Conservation (phyloP, 2,329 filamentous ascomycete genomes). For the Calonectria multiphialidica region DNA sequence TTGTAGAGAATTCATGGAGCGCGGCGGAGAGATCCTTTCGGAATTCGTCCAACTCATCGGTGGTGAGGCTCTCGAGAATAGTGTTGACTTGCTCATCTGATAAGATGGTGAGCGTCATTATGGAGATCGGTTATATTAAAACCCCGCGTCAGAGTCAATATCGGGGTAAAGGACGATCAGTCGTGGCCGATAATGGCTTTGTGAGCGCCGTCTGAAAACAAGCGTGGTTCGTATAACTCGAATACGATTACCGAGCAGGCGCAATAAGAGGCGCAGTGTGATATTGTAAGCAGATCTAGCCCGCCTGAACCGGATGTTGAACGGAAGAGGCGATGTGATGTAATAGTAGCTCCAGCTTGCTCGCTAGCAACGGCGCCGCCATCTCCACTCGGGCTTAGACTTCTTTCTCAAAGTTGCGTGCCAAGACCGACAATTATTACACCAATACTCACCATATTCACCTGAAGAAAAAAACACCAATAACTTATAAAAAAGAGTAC, state of each 20-base stretch:
- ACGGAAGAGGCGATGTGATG: slow-evolving; percentile 30
- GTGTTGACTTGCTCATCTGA: slow-evolving; percentile 67
- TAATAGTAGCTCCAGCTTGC: slow-evolving; percentile 28
- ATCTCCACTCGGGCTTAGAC: slow-evolving; percentile 38
- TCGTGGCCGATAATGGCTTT: not conserved
- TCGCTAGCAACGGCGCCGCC: slow-evolving; percentile 24
- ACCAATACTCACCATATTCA: no score
- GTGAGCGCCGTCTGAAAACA: not conserved
- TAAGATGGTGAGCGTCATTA: slow-evolving; percentile 70
- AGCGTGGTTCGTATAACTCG: not conserved
- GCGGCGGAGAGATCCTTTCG: slow-evolving; percentile 61
- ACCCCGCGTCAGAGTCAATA: slow-evolving; percentile 14
- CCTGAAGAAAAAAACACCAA: no score
- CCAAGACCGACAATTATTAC: slow-evolving; percentile 16
- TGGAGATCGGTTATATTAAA: slow-evolving; percentile 17
- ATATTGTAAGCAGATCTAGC: slow-evolving; percentile 21
- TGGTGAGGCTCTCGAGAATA: slow-evolving; percentile 65
- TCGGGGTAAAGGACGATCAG: slow-evolving; percentile 12
- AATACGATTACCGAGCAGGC: slow-evolving; percentile 16
- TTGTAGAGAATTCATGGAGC: slow-evolving; percentile 73
- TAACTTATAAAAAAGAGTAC: no score
- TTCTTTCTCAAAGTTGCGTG: not conserved
- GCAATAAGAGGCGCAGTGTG: not conserved
- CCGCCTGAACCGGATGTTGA: slow-evolving; percentile 15
- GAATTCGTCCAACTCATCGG: slow-evolving; percentile 66